Evolutionary conservation across 768 basidiomycete genomes (phyloP).

Genomic region (Panaeolus cyanescens): DNA sequence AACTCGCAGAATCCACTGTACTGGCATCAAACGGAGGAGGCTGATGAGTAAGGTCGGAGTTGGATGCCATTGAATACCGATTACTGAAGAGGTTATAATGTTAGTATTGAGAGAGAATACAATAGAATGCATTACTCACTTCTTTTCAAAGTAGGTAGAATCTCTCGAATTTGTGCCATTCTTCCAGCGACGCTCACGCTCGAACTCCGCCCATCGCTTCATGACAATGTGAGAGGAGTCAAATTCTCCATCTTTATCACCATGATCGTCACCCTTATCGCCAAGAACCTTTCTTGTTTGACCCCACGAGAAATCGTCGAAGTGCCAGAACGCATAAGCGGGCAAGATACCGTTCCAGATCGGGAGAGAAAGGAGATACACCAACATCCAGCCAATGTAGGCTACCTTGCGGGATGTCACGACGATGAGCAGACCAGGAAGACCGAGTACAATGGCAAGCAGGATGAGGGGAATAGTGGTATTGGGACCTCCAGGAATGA

Average conservation of each 20-base stretch:
- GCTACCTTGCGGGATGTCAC: constrained; percentile 93
- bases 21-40: constrained; percentile 56
- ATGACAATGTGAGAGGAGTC: constrained; percentile 96
- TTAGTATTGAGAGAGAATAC: neutral
- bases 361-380: constrained; percentile 90
- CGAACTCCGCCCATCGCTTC: constrained; percentile 99
- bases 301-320: constrained; percentile 99
- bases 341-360: constrained; percentile 98
- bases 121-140: constrained; percentile 54
- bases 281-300: constrained; percentile 86
- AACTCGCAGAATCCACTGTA: constrained; percentile 60
- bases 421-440: constrained; percentile 94
- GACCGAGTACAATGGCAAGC: constrained; percentile 91
- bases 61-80: constrained; percentile 79
- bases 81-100: constrained; percentile 31
- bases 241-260: constrained; percentile 97
- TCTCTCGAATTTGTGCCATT: constrained; percentile 83
- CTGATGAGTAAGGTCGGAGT: constrained; percentile 69
- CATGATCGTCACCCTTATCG: constrained; percentile 68
- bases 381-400: constrained; percentile 96
- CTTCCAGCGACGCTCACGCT: constrained; percentile 94
- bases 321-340: constrained; percentile 98
- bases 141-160: constrained; percentile 72
- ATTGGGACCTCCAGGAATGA: constrained; percentile 77
- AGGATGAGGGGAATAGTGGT: constrained; percentile 91